Conservation (phyloP, 139 green algal species). For the Diplosphaera chodatii region DNA sequence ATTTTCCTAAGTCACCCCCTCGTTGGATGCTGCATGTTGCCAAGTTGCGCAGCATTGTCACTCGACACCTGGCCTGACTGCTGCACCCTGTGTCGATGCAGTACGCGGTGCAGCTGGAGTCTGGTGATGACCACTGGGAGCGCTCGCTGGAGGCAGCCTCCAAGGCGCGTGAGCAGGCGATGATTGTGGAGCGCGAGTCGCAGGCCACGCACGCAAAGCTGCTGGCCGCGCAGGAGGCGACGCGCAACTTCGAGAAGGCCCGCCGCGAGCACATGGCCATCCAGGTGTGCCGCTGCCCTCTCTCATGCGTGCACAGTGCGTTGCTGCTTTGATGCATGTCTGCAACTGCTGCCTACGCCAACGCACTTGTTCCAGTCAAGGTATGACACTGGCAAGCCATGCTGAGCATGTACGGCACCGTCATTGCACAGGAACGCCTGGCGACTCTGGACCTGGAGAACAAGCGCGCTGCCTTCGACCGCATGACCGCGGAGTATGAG, state of each 20-base stretch:
- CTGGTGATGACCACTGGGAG: background rate
- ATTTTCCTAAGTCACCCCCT: too few relatives aligned
- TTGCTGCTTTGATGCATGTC: background rate
- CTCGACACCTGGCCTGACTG: too few relatives aligned
- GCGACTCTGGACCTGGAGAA: background rate
- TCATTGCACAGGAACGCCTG: background rate
- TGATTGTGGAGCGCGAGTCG: background rate
- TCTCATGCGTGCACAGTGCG: too few relatives aligned
- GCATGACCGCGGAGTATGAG: background rate
- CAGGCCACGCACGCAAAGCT: background rate
- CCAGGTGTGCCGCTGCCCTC: background rate
- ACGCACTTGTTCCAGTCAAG: too few relatives aligned
- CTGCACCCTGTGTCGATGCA: too few relatives aligned
- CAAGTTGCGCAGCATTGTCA: too few relatives aligned
- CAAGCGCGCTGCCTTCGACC: background rate
- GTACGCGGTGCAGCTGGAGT: background rate
- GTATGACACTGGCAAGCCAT: too few relatives aligned
- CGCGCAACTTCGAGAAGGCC: background rate
- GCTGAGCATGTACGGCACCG: too few relatives aligned
- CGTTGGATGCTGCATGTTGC: too few relatives aligned
- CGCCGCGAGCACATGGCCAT: conserved; percentile 1
- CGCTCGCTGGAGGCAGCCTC: background rate
- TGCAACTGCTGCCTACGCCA: too few relatives aligned
- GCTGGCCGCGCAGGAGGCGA: background rate
- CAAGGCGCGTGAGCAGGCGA: background rate